Conservation (phyloP, 2,329 filamentous ascomycete genomes). For the Elsinoe necatrix region DNA sequence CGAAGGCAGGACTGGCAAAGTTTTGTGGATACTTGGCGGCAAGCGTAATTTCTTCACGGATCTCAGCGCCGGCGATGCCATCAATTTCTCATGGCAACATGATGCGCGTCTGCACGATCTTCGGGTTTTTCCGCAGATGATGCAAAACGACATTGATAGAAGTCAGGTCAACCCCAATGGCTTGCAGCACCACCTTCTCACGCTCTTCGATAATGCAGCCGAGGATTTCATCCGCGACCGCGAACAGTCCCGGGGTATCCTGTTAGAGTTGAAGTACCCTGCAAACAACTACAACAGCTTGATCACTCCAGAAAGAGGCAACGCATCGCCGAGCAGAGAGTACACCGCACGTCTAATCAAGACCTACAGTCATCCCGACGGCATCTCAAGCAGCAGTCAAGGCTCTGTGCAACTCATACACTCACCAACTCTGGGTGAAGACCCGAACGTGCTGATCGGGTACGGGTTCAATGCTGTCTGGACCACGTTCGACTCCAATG, state of each 20-base stretch:
- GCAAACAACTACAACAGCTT: slow-evolving; percentile 1
- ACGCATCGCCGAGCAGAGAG: neutral
- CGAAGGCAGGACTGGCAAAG: slow-evolving; percentile 38
- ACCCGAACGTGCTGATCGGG: slow-evolving; percentile 22
- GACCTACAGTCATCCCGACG: slow-evolving; percentile 24
- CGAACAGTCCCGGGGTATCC: slow-evolving; percentile 25
- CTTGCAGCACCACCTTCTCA: slow-evolving; percentile 20
- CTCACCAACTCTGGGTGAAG: neutral
- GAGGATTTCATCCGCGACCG: slow-evolving; percentile 28
- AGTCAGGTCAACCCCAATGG: slow-evolving; percentile 12
- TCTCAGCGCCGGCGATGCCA: slow-evolving; percentile 22
- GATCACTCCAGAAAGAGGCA: neutral
- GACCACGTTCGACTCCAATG: slow-evolving; percentile 23
- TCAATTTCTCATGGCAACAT: slow-evolving; percentile 42
- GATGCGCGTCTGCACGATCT: slow-evolving; percentile 39
- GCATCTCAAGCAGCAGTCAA: slow-evolving; percentile 22
- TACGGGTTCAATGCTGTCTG: slow-evolving; percentile 25
- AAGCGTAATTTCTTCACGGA: slow-evolving; percentile 26
- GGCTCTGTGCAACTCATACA: slow-evolving; percentile 23
- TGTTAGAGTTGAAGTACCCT: slow-evolving; percentile 29
- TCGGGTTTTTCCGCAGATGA: slow-evolving; percentile 35
- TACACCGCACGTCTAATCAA: slow-evolving; percentile 27
- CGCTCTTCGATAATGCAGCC: slow-evolving; percentile 43
- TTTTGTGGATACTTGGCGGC: slow-evolving; percentile 44
- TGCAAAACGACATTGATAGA: slow-evolving; percentile 16